A percentile compares a stretch with the other conserved stretches of the same genome.
These are phyloP conservation scores for Berkeleyomyces rouxiae DNA, from an alignment of 2,329 filamentous ascomycete genomes.

Conservation along the genomic window DNA sequence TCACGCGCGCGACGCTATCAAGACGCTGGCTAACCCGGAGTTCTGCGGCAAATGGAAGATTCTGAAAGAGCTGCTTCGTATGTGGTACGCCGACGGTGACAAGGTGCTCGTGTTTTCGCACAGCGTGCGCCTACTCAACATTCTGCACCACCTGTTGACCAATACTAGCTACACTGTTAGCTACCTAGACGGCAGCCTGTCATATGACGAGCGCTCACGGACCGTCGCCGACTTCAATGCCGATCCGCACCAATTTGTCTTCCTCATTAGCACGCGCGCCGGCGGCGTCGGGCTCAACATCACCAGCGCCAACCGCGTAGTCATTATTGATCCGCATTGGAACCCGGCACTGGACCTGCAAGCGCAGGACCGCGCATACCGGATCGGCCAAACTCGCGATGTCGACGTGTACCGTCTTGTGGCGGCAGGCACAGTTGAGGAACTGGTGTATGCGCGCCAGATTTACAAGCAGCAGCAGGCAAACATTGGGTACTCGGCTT, in stretches of 20 bases:
- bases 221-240: slow-evolving; percentile 85
- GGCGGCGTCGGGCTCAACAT: slow-evolving; percentile 93
- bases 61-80: slow-evolving; percentile 65
- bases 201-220: slow-evolving; percentile 64
- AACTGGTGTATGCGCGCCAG: slow-evolving; percentile 90
- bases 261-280: slow-evolving; percentile 84
- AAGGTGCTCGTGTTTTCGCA: slow-evolving; percentile 95
- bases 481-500: slow-evolving; percentile 91
- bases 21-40: slow-evolving; percentile 68
- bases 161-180: slow-evolving; percentile 81
- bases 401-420: slow-evolving; percentile 92
- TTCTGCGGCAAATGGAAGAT: slow-evolving; percentile 98
- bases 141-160: slow-evolving; percentile 71
- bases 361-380: slow-evolving; percentile 88
- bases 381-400: slow-evolving; percentile 81
- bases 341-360: slow-evolving; percentile 91
- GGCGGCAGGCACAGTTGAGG: slow-evolving; percentile 82
- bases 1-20: slow-evolving; percentile 56
- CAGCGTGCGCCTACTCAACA: slow-evolving; percentile 67
- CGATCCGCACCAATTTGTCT: slow-evolving; percentile 76
- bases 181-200: slow-evolving; percentile 75
- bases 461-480: slow-evolving; percentile 99
- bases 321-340: slow-evolving; percentile 95
- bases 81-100: slow-evolving; percentile 80
- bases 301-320: slow-evolving; percentile 93